phyloP scores from a whole-genome alignment of 208 protist genomes.

The Trypanosomatidae sp. region DNA sequence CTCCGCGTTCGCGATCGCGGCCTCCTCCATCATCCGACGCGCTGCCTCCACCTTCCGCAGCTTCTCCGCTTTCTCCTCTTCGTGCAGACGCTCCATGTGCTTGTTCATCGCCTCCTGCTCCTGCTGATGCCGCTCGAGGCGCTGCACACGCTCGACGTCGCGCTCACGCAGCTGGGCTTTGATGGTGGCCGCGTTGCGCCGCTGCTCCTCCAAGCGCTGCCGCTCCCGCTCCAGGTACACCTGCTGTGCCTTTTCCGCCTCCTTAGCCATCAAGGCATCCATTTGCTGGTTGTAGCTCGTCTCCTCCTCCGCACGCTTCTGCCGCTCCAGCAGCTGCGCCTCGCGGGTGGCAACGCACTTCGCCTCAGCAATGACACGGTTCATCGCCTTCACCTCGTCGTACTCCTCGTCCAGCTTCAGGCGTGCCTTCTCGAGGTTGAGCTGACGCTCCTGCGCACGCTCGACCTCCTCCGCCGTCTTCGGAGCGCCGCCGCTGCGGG shows the following conservation, averaged over 20 bases:
- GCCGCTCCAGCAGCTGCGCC: slow-evolving; percentile 84
- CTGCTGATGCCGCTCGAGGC: slow-evolving; percentile 90
- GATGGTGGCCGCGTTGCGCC: slow-evolving; percentile 81
- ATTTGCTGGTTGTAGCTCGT: slow-evolving; percentile 66
- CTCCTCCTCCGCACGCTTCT: slow-evolving; percentile 62
- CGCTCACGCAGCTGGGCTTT: slow-evolving; percentile 90
- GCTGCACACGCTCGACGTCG: slow-evolving; percentile 82
- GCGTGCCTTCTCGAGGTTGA: slow-evolving; percentile 75
- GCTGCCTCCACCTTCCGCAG: slow-evolving; percentile 74
- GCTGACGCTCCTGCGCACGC: slow-evolving; percentile 60
- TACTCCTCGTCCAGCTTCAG: slow-evolving; percentile 83
- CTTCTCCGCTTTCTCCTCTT: slow-evolving; percentile 88
- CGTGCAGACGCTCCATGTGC: slow-evolving; percentile 87
- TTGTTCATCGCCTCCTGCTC: slow-evolving; percentile 93
- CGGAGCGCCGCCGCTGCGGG: slow-evolving; percentile 37
- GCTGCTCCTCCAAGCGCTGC: slow-evolving; percentile 82
- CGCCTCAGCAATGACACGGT: slow-evolving; percentile 87
- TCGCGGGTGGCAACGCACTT: slow-evolving; percentile 93
- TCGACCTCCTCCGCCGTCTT: slow-evolving; percentile 83
- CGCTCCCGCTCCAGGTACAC: slow-evolving; percentile 92
- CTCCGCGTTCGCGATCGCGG: slow-evolving; percentile 92
- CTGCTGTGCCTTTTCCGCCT: slow-evolving; percentile 83
- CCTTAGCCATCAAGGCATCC: slow-evolving; percentile 82
- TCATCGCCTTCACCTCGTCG: slow-evolving; percentile 95
- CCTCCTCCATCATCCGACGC: slow-evolving; percentile 89